Conservation (phyloP, 1,284 basidiomycete genomes). For the Rhodotorula glutinis region DNA sequence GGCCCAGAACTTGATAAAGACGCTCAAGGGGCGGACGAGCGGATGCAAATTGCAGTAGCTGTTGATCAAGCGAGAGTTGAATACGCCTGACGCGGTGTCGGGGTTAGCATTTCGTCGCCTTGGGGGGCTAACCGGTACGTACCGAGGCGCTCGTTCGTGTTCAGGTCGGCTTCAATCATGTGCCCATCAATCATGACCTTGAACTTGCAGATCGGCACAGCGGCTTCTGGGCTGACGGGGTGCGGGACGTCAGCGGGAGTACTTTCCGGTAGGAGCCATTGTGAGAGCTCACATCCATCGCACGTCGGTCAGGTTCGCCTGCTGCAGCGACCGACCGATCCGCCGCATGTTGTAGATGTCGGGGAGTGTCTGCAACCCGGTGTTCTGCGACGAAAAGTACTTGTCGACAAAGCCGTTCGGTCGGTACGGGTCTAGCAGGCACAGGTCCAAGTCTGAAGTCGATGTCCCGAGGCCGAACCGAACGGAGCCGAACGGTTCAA, state of each 20-base stretch:
- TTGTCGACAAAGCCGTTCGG: slow-evolving; percentile 38
- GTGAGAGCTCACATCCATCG: slow-evolving; percentile 19
- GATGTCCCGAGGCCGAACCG: slow-evolving; percentile 41
- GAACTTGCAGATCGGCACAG: slow-evolving; percentile 43
- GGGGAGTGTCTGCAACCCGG: slow-evolving; percentile 10
- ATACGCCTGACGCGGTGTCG: slow-evolving; percentile 22
- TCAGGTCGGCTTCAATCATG: slow-evolving; percentile 42
- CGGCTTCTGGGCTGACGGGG: slow-evolving; percentile 23
- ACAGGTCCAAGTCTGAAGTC: slow-evolving; percentile 42
- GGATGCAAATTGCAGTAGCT: slow-evolving; percentile 40
- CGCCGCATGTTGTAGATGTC: slow-evolving; percentile 37
- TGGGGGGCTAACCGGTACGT: not conserved
- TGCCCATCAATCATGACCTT: slow-evolving; percentile 35
- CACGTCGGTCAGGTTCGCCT: slow-evolving; percentile 21
- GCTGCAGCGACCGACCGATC: slow-evolving; percentile 21
- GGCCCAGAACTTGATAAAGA: slow-evolving; percentile 45
- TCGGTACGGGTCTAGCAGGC: slow-evolving; percentile 41
- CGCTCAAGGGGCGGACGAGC: slow-evolving; percentile 39
- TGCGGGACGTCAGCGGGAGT: not conserved
- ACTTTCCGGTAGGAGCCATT: not conserved
- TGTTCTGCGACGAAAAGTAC: slow-evolving; percentile 18
- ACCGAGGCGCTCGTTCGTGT: slow-evolving; percentile 38
- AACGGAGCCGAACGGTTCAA: slow-evolving; percentile 41
- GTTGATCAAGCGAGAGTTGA: slow-evolving; percentile 40
- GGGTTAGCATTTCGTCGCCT: not conserved